Evolutionary conservation across 768 basidiomycete species (phyloP), one percentile per base, ranked within the genome.

Genomic region (Boletus tomentosulus): DNA sequence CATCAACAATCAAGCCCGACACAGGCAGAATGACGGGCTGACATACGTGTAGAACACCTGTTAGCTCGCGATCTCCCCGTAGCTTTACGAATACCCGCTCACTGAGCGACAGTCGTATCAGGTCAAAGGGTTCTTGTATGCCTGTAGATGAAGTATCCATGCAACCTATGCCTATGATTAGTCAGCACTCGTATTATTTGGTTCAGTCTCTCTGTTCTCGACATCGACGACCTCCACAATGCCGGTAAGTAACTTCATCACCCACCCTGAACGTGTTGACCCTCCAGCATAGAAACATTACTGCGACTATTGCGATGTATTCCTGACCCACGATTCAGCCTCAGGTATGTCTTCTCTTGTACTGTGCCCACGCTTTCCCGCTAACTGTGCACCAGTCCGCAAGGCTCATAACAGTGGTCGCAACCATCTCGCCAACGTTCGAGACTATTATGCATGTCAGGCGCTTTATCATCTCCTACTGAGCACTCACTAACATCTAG

Each of bases 61-160:
- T 84, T 43, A 99, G 75, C 63, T 97, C 89, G 47, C 97, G 79
- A 68, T 98, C 96, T 19, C 97, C 97, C 62, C 97, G 77, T 57
- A 99, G 81, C 73, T 99, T 99, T 59, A 99, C 92, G 72, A 95
- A 97, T 7, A 99, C 96, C 49, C 95, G 92, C 78, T 99, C 97
- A 67, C 90, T 93, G 58, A 99, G 83, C 37, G 95, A 96, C 33
- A 98, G 81, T 57, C 95, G 83, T 66, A 99, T 96, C 64, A 98
- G 84, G 71, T 99, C 97, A 73, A 99, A 92, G 22, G 97, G 97
- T 71, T 97, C 95, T 72, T 93, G 91, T 67, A 93, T 92, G 60
- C 85, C 83, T 54, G 84, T 77, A 50, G 84, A 78, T 64, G 84
- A 78, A 41, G 81, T 63, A 71, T 91, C 88, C 88, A 91, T 91